Evolutionary conservation across 805 yeast genomes (phyloP), one percentile per base, ranked within the genome.

Genomic region (Lipomyces yamadae): DNA sequence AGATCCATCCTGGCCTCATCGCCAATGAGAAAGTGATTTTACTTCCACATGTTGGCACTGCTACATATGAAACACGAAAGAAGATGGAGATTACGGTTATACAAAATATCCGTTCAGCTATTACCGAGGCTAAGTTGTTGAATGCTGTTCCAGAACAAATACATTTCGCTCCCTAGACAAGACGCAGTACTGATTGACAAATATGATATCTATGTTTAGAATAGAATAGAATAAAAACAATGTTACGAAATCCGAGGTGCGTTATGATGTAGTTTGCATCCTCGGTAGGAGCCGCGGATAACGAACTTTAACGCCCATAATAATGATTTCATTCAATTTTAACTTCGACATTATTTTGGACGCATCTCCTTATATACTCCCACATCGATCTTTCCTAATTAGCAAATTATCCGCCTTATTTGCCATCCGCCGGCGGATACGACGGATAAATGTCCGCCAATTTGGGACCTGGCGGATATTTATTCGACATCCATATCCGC

Each of bases 21-120:
- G 76, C 76, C 35, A 80, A 85, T 72, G 78, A 81, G 32, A 83
- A 82, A 65, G 86, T 84, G 18, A 82, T 89, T 11, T 84, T 90
- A 45, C 80, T 90, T 71, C 98, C 98, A n/a, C 98, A 92, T 76
- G 87, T 91, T 88, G 98, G 97, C 33, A 91, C 97, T 0, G 87
- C 86, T 75, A 81, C 94, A 4, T 78, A 78, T 60, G 96, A 92
- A 78, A 89, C 97, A 2, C 85, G 89, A 74, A 79, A 81, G 72
- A 84, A 84, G 72, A 91, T 95, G 97, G 97, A 93, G 78, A 86
- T 85, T 72, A 85, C 85, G 76, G 91, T 88, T 37, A 87, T 90
- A 34, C 82, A 83, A 39, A 94, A 94, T 77, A 86, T 91, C 7
- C 78, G 80, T 55, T 77, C 81, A n/a, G 87, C 79, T 58, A 73